A percentile compares a stretch with the other conserved stretches of the same genome.
Conservation (phyloP, 345 rosid genomes). For the Draba incana region DNA sequence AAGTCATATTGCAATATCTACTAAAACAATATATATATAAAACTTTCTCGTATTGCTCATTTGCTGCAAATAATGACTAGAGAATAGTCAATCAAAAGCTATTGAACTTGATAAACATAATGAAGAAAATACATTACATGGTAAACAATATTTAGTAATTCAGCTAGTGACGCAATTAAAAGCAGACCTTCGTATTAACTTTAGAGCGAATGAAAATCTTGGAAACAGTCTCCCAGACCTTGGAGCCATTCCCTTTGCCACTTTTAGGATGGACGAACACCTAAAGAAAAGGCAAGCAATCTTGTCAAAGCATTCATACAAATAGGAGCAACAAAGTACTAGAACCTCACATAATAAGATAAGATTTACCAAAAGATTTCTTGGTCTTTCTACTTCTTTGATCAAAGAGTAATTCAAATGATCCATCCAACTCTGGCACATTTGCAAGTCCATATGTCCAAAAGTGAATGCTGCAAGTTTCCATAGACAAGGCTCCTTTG, state of each 20-base stretch:
- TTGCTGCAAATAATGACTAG: background rate
- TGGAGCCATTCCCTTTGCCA: conserved; percentile 75
- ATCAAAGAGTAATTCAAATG: conserved; percentile 54
- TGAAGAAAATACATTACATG: conserved; percentile 6
- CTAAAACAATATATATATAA: background rate
- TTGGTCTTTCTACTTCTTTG: conserved; percentile 67
- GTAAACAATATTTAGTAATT: background rate
- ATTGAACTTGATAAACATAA: conserved; percentile 2
- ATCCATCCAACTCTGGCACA: conserved; percentile 75
- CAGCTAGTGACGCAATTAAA: conserved; percentile 3
- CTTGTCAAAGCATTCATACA: conserved; percentile 24
- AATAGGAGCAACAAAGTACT: conserved; percentile 14
- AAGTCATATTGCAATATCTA: conserved; percentile 1
- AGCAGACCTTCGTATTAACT: conserved; percentile 66
- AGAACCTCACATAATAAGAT: background rate
- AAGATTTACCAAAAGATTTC: conserved; percentile 68
- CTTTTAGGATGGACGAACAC: conserved; percentile 86
- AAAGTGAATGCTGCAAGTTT: conserved; percentile 52
- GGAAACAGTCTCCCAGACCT: conserved; percentile 81
- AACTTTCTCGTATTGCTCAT: background rate
- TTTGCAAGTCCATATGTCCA: conserved; percentile 67
- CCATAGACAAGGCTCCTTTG: conserved; percentile 71
- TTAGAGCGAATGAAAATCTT: conserved; percentile 71
- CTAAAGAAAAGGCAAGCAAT: conserved; percentile 47
- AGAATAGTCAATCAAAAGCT: background rate